Base-by-base conservation (phyloP, 805 yeast genomes). In the Tetrapisispora nanseiensis region DNA sequence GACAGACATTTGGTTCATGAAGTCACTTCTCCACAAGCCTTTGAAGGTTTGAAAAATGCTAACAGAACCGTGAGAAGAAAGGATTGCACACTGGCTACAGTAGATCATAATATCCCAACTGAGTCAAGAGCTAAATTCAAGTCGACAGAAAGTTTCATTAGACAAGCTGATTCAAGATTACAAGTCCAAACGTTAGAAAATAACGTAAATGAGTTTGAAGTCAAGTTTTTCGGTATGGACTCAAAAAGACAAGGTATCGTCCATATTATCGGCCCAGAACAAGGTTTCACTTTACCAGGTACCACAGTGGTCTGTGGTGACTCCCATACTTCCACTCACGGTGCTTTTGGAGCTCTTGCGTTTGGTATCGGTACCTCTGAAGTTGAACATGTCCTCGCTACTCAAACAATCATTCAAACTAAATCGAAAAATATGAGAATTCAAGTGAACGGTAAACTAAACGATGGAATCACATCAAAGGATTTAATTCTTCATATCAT, bases 271-370 rank as follows among this genome's bases (percentile, higher is more conserved):
- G 99, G 98, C 37, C 99, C 98, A 30, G 98, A 92, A 65, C 97
- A 92, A 68, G 98, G 97, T 40, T 92, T 92, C 69, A 92, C 98
- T 28, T 72, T 92, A 41, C 98, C 98, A 29, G 98, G 98, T 55
- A 87, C 97, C 40, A 92, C 98, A 4, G 96, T 92, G 27, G 99
- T 92, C 34, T 92, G 98, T 69, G 99, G 99, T 65, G 99, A 92
- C 65, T 87, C 97, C 4, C 99, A 92, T 64, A 92, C 98, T 22
- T 86, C 97, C 3, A 92, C 99, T 1, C 98, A 92, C 61, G 98
- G 99, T 56, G 98, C 98, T 34, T 92, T 92, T 61, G 98, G 99
- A 48, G 71, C 97, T 9, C 74, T 92, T 44, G 98, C 98, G 11
- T 92, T 92, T 57, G 99, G 99, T 69, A 92, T 92, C 59, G 99